Conservation (phyloP, 208 protist genomes). For the Leptomonas seymouri region DNA sequence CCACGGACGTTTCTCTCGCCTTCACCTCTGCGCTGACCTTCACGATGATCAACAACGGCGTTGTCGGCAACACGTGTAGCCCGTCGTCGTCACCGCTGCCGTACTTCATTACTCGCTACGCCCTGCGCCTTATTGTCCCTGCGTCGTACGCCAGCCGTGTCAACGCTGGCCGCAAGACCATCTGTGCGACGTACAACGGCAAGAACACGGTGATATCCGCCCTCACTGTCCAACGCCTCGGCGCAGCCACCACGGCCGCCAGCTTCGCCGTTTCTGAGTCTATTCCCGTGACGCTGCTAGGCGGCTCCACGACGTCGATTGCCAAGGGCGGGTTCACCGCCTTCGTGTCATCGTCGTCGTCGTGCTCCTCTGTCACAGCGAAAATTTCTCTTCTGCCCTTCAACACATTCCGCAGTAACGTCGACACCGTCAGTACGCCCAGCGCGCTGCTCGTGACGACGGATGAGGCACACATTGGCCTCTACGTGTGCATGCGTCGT, state of each 20-base stretch:
- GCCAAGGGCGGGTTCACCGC: conserved; percentile 44
- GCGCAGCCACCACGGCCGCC: conserved; percentile 29
- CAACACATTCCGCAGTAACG: conserved; percentile 29
- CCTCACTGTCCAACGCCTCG: conserved; percentile 30
- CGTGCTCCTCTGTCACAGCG: conserved; percentile 34
- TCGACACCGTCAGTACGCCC: conserved; percentile 10
- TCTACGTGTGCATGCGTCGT: conserved; percentile 39
- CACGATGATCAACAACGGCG: conserved; percentile 72
- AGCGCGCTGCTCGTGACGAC: conserved; percentile 21
- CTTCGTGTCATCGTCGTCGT: conserved; percentile 42
- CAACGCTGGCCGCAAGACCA: conserved; percentile 46
- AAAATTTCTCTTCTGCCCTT: conserved; percentile 28
- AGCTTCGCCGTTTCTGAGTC: conserved; percentile 27
- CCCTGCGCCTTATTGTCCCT: conserved; percentile 43
- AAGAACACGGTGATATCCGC: conserved; percentile 41
- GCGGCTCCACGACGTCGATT: conserved; percentile 44
- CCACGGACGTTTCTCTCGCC: conserved; percentile 36
- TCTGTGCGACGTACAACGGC: conserved; percentile 51
- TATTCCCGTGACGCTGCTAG: conserved; percentile 41
- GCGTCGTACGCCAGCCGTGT: conserved; percentile 23
- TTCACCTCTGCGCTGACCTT: conserved; percentile 42
- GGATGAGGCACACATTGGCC: not conserved
- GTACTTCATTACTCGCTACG: conserved; percentile 45
- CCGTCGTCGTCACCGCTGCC: conserved; percentile 39
- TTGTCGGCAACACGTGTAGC: conserved; percentile 42